A percentile compares a stretch with the other conserved stretches of the same genome.
Evolutionary conservation across 2,329 filamentous ascomycete species (phyloP).

Genomic region (Colletotrichum sp.): DNA sequence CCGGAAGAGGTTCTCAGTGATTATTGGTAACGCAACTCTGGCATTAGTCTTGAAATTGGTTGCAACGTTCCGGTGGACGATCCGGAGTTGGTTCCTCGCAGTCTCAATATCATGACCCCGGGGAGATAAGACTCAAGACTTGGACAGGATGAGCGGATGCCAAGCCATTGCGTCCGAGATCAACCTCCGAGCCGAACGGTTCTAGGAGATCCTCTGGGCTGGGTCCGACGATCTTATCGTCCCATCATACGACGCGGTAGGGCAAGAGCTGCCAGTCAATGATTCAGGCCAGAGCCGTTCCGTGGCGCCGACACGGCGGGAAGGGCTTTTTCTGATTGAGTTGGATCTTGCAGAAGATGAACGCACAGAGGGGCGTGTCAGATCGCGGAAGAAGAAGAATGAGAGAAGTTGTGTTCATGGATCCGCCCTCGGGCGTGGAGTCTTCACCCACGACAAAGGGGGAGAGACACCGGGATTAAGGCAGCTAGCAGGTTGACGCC

Average conservation of each 20-base stretch:
- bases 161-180: background rate
- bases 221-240: background rate
- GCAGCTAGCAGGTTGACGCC: background rate
- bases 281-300: background rate
- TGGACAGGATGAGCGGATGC: background rate
- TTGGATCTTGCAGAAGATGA: constrained; percentile 17
- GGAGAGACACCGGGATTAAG: background rate
- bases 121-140: background rate
- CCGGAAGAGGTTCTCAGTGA: background rate
- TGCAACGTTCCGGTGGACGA: background rate
- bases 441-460: background rate
- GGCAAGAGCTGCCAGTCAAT: background rate
- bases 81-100: background rate
- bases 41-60: background rate
- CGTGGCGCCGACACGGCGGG: background rate
- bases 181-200: constrained; percentile 6
- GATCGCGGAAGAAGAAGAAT: background rate
- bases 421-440: background rate
- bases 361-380: constrained; percentile 1
- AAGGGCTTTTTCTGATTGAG: constrained; percentile 10
- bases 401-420: background rate
- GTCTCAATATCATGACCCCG: background rate
- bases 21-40: background rate
- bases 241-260: background rate
- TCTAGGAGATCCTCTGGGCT: background rate